Evolutionary conservation across 2,329 filamentous ascomycete genomes (phyloP), one percentile per base, ranked within the genome.

Genomic region (Sarocladiaceae sp.): DNA sequence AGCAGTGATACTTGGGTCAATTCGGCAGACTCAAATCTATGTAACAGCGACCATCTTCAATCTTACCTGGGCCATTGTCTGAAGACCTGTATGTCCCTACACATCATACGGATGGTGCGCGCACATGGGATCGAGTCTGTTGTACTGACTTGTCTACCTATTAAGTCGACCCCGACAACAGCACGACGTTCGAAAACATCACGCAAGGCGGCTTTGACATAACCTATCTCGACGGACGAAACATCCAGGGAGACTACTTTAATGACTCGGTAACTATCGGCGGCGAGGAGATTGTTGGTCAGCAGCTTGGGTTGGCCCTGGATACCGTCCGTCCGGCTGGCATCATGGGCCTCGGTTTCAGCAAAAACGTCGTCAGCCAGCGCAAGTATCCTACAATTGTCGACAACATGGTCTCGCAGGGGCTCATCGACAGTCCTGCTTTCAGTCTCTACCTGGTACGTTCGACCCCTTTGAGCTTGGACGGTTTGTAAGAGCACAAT

Each of bases 381-480:
- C 55, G 48, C 4, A 57, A 61, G 1, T 78, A 78, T 55, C 65
- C 68, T 12, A 78, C 85, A 56, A 67, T 91, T 24, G 70, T 88
- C 15, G 73, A 81, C 58, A 70, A 78, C 51, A 71, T 93, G 58
- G 71, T 78, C 18, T 59, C 74, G 20, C 73, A 85, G 53, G 76
- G 75, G 33, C 58, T 76, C 42, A 85, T 87, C 56, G 69, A 72
- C 44, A 71, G 70, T 21, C 76, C 78, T 53, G 80, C 80, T 3
- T 88, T 85, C 64, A 86, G 82, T 49, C 63, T 89, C 20, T 88
- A 82, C 68, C 67, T 79, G 46, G 68, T 71, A 55, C 19, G 60
- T 52, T 6, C 20, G 18, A 7, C 34, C 31, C 33, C 18, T 13
- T 31, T 29, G 26, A n/a, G 9, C 26, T 29, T 29, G 9, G 26